A percentile compares a stretch with the other conserved stretches of the same genome.
Evolutionary conservation across 2,329 filamentous ascomycete genomes (phyloP).

Genomic region (Calonectria honghensis): DNA sequence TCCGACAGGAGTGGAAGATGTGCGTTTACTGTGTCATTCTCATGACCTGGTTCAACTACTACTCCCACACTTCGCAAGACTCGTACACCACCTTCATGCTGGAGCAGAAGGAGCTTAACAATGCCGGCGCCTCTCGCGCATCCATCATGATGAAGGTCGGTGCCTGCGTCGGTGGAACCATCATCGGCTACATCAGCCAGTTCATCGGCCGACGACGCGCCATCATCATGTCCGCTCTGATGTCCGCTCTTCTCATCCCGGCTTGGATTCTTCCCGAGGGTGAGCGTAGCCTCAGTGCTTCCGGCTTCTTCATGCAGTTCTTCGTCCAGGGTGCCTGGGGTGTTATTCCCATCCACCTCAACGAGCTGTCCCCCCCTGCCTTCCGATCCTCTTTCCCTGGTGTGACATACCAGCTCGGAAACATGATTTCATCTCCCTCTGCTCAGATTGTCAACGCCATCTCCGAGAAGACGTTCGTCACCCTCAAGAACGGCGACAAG

Average conservation of each 20-base stretch:
- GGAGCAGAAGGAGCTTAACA: slow-evolving; percentile 80
- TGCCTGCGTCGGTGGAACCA: slow-evolving; percentile 83
- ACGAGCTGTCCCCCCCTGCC: slow-evolving; percentile 81
- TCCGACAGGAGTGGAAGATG: slow-evolving; percentile 83
- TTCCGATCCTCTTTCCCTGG: slow-evolving; percentile 84
- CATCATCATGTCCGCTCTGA: slow-evolving; percentile 76
- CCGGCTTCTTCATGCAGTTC: slow-evolving; percentile 82
- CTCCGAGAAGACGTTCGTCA: slow-evolving; percentile 77
- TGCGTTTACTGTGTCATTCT: slow-evolving; percentile 85
- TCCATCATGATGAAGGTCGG: slow-evolving; percentile 89
- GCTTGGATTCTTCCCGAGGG: slow-evolving; percentile 81
- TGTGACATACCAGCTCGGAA: slow-evolving; percentile 83
- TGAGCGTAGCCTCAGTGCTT: slow-evolving; percentile 76
- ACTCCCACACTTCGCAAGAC: slow-evolving; percentile 87
- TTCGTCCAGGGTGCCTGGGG: slow-evolving; percentile 81
- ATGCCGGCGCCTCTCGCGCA: slow-evolving; percentile 79
- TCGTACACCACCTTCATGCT: slow-evolving; percentile 89
- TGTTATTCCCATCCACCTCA: slow-evolving; percentile 83
- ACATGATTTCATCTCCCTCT: slow-evolving; percentile 83
- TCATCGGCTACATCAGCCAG: slow-evolving; percentile 84
- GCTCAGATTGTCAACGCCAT: slow-evolving; percentile 87
- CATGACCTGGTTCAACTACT: slow-evolving; percentile 86
- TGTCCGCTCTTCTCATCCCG: slow-evolving; percentile 78
- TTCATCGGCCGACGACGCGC: slow-evolving; percentile 83
- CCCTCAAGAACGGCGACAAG: slow-evolving; percentile 69